These are phyloP conservation scores for Aspergillus neotritici DNA, from an alignment of 2,329 filamentous ascomycete genomes.

Conservation along the genomic window DNA sequence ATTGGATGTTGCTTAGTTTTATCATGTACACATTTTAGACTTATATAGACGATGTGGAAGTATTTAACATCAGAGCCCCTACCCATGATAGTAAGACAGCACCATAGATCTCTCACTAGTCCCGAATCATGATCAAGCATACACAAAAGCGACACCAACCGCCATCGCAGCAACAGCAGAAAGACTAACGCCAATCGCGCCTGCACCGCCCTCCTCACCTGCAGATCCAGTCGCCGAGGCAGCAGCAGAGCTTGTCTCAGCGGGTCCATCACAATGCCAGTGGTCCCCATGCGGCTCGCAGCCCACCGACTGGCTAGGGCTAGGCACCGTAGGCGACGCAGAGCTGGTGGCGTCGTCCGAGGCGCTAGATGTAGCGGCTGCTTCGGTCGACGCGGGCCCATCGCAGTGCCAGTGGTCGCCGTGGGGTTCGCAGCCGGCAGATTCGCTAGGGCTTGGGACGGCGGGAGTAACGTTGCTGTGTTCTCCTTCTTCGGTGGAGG, in stretches of 20 bases:
- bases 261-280: constrained; percentile 15
- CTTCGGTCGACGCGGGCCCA: constrained; percentile 7
- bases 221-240: constrained; percentile 6
- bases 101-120: not conserved
- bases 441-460: constrained; percentile 19
- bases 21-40: not conserved
- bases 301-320: constrained; percentile 9
- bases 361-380: constrained; percentile 1
- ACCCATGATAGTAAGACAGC: too few relatives aligned
- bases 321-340: constrained; percentile 7
- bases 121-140: constrained; percentile 3
- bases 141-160: constrained; percentile 9
- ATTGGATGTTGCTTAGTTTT: constrained; percentile 13
- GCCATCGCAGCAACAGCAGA: constrained; percentile 9
- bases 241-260: constrained; percentile 10
- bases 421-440: constrained; percentile 16
- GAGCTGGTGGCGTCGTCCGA: constrained; percentile 1
- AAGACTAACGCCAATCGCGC: constrained; percentile 4
- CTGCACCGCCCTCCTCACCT: constrained; percentile 7
- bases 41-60: not conserved
- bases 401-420: constrained; percentile 23
- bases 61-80: not conserved
- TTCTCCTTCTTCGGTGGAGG: constrained; percentile 1
- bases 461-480: constrained; percentile 5
- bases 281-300: constrained; percentile 17